Conservation (phyloP, 2,329 filamentous ascomycete genomes). For the Penicillium glabrum region DNA sequence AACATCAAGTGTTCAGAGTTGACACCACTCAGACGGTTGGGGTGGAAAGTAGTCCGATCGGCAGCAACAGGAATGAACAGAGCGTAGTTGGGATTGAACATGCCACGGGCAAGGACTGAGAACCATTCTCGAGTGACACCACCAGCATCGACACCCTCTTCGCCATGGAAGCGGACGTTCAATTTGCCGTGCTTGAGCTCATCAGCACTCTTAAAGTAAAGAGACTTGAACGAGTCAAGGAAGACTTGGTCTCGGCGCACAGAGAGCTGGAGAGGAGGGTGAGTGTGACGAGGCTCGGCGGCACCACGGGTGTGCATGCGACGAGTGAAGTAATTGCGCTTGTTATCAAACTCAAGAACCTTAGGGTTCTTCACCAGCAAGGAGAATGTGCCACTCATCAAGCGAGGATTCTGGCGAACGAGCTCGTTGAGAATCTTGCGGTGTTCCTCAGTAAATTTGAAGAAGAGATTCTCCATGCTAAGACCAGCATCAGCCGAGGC, state of each 20-base stretch:
- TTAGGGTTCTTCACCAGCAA: constrained; percentile 97
- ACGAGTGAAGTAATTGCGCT: constrained; percentile 97
- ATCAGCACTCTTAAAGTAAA: constrained; percentile 94
- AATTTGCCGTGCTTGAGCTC: constrained; percentile 99
- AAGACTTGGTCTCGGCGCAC: constrained; percentile 95
- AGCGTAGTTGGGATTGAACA: constrained; percentile 98
- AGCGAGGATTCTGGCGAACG: constrained; percentile 91
- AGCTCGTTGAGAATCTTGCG: constrained; percentile 97
- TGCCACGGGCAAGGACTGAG: constrained; percentile 92
- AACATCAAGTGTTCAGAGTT: constrained; percentile 96
- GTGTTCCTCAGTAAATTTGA: constrained; percentile 95
- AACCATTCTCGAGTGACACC: constrained; percentile 99
- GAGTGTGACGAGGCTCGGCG: constrained; percentile 68
- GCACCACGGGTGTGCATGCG: constrained; percentile 77
- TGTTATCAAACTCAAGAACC: constrained; percentile 98
- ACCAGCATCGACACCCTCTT: constrained; percentile 96
- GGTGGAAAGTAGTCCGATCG: constrained; percentile 97
- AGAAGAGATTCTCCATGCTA: constrained; percentile 84
- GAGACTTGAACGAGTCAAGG: constrained; percentile 95
- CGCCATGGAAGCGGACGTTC: constrained; percentile 94
- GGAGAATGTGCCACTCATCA: constrained; percentile 98
- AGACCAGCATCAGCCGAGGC: constrained; percentile 71
- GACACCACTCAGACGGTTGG: constrained; percentile 88
- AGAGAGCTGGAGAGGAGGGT: constrained; percentile 78
- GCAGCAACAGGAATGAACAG: constrained; percentile 96